Percentiles rank a stretch among this genome's conserved stretches.
phyloP scores from a whole-genome alignment of 1,284 basidiomycete genomes.

The Melanopsichium pennsylvanicum region DNA sequence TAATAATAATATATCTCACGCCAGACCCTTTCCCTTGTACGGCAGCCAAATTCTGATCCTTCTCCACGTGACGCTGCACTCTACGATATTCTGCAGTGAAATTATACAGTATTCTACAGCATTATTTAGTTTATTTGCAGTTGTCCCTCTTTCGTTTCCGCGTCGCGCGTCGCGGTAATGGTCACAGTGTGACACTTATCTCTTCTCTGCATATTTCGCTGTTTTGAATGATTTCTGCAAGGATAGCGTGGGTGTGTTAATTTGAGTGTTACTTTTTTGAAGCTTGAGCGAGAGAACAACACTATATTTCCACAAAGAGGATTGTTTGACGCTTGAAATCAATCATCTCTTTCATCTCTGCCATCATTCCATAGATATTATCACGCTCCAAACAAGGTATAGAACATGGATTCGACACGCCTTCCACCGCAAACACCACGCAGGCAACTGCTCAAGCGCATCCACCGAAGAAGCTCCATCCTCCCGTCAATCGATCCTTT shows the following conservation, averaged over 20 bases:
- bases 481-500: constrained; percentile 25
- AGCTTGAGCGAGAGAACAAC: constrained; percentile 15
- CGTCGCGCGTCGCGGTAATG: constrained; percentile 29
- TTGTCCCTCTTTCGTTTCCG: neutral
- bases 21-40: too few relatives aligned
- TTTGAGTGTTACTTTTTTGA: constrained; percentile 20
- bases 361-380: too few relatives aligned
- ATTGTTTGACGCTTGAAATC: neutral
- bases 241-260: neutral
- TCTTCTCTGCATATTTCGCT: too few relatives aligned
- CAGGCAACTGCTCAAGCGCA: constrained; percentile 48
- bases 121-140: too few relatives aligned
- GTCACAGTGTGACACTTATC: too few relatives aligned
- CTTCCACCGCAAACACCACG: constrained; percentile 42
- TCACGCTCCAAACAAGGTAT: too few relatives aligned
- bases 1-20: too few relatives aligned
- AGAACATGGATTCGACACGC: constrained; percentile 24
- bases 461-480: constrained; percentile 43
- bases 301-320: too few relatives aligned
- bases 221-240: too few relatives aligned
- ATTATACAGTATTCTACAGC: too few relatives aligned
- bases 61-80: constrained; percentile 26
- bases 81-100: neutral
- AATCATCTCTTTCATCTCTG: neutral
- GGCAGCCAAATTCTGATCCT: too few relatives aligned